Percentiles rank a stretch among this genome's conserved stretches.
These are phyloP conservation scores for Mycosarcoma maydis DNA, from an alignment of 1,284 basidiomycete species.

Conservation along the genomic window DNA sequence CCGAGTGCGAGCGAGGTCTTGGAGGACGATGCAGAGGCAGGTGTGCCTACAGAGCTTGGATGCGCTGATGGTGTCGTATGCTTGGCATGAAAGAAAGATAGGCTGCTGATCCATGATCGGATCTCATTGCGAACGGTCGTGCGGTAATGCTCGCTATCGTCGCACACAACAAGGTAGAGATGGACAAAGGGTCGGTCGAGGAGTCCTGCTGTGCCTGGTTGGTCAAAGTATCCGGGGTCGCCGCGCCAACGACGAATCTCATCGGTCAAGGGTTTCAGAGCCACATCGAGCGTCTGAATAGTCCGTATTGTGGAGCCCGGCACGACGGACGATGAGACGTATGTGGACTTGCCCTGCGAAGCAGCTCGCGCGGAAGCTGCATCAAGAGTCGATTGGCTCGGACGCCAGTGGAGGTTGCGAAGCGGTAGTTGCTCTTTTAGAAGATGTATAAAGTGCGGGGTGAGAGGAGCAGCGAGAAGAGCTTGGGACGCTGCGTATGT, in stretches of 20 bases:
- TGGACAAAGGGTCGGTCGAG: constrained; percentile 60
- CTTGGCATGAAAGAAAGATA: constrained; percentile 44
- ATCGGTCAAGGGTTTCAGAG: constrained; percentile 48
- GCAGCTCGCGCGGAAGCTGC: constrained; percentile 32
- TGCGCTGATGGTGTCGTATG: constrained; percentile 8
- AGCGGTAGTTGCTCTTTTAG: constrained; percentile 61
- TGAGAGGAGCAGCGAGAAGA: constrained; percentile 49
- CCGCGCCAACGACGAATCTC: constrained; percentile 47
- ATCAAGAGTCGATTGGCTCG: constrained; percentile 45
- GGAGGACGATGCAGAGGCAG: constrained; percentile 16
- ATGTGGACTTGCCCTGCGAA: constrained; percentile 31
- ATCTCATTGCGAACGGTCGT: constrained; percentile 62
- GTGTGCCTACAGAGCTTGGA: constrained; percentile 10
- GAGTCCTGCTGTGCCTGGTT: constrained; percentile 27
- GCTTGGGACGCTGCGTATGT: constrained; percentile 60
- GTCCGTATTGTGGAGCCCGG: constrained; percentile 50
- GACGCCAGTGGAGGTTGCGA: constrained; percentile 64
- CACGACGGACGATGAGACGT: constrained; percentile 28
- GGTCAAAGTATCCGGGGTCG: constrained; percentile 52
- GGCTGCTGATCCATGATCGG: constrained; percentile 60
- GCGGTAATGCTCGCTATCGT: constrained; percentile 65
- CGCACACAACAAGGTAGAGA: constrained; percentile 62
- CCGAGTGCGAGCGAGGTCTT: constrained; percentile 32
- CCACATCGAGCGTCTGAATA: constrained; percentile 51
- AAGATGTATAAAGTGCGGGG: constrained; percentile 46